A percentile compares a stretch with the other conserved stretches of the same genome.
Conservation (phyloP, 176 grass and related monocot genomes). For the Musa itinerans region DNA sequence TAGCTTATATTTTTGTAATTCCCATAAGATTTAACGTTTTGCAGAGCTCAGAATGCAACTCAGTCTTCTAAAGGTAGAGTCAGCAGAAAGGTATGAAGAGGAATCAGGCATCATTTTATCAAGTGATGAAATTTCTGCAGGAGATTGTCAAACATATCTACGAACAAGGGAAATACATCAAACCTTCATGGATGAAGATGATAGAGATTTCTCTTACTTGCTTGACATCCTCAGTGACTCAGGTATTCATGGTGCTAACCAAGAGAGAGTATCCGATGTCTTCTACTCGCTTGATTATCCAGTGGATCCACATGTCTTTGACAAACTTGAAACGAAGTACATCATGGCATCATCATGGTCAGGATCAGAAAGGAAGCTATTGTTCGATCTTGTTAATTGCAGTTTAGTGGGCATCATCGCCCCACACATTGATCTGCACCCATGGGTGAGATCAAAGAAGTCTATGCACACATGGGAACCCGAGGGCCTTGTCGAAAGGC, state of each 20-base stretch:
- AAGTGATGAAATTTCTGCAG: slow-evolving; percentile 52
- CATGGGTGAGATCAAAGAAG: slow-evolving; percentile 19
- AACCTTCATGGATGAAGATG: slow-evolving; percentile 59
- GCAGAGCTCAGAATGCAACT: slow-evolving; percentile 93
- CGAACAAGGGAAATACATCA: slow-evolving; percentile 32
- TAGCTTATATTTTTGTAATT: not conserved
- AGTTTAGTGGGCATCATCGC: slow-evolving; percentile 36
- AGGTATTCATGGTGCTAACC: slow-evolving; percentile 34
- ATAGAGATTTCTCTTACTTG: slow-evolving; percentile 78
- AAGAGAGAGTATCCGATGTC: slow-evolving; percentile 30
- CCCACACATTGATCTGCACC: slow-evolving; percentile 23
- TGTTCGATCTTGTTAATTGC: slow-evolving; percentile 66
- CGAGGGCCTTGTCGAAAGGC: slow-evolving; percentile 47
- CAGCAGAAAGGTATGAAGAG: slow-evolving; percentile 29
- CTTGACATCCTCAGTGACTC: slow-evolving; percentile 54
- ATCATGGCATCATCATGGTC: slow-evolving; percentile 45
- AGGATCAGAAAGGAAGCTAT: slow-evolving; percentile 61
- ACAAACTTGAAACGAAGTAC: slow-evolving; percentile 73
- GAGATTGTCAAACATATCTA: slow-evolving; percentile 21
- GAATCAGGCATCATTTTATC: slow-evolving; percentile 23
- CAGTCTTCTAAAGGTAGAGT: slow-evolving; percentile 70
- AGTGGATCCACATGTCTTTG: slow-evolving; percentile 31
- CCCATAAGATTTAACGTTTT: slow-evolving; percentile 24
- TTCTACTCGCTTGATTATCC: slow-evolving; percentile 39
- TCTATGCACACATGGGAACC: slow-evolving; percentile 25